Evolutionary conservation across 345 rosid species (phyloP).

Genomic region (Noccaea bulbosa): DNA sequence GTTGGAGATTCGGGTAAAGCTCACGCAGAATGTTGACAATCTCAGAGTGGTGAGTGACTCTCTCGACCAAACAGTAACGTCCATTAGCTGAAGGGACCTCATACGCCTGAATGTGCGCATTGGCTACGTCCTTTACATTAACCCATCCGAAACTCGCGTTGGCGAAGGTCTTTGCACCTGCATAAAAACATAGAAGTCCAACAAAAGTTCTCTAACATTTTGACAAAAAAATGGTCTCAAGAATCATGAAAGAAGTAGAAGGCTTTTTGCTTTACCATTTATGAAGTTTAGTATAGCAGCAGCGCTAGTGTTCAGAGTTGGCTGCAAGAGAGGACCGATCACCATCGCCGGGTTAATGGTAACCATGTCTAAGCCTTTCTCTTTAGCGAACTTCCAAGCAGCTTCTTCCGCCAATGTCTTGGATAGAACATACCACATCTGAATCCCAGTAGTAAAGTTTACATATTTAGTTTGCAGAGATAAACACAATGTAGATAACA

Average conservation of each 20-base stretch:
- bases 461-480: too few species aligned
- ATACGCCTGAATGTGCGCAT: conserved; percentile 59
- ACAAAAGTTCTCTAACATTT: not conserved
- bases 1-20: conserved; percentile 70
- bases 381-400: conserved; percentile 55
- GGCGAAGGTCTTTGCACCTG: conserved; percentile 72
- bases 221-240: not conserved
- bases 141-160: conserved; percentile 45
- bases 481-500: not conserved
- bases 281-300: conserved; percentile 38
- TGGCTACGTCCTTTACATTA: conserved; percentile 59
- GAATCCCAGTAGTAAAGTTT: conserved; percentile 5
- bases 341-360: conserved; percentile 50
- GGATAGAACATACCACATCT: conserved; percentile 58
- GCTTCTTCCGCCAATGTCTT: conserved; percentile 60
- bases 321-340: conserved; percentile 56
- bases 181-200: not conserved
- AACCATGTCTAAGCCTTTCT: conserved; percentile 56
- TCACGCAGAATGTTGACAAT: conserved; percentile 53
- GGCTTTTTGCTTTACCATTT: conserved; percentile 40
- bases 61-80: conserved; percentile 52
- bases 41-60: conserved; percentile 73
- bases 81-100: conserved; percentile 51
- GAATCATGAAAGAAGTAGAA: conserved; percentile 3
- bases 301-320: conserved; percentile 47